Base-by-base conservation (phyloP, 257 asterid species). In the Solanum verrucosum region DNA sequence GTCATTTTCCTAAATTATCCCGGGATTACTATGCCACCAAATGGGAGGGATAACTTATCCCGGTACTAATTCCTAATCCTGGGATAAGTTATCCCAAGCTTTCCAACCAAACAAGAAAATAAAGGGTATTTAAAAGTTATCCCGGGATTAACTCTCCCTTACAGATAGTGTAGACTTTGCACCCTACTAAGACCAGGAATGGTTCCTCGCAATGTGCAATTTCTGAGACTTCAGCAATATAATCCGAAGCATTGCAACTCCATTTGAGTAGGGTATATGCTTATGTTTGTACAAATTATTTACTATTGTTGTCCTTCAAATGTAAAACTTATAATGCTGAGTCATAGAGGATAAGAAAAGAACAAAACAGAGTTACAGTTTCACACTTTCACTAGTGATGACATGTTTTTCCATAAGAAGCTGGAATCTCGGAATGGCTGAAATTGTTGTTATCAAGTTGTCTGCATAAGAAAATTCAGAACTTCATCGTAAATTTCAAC, bases 361-460 rank as follows among this genome's bases (percentile, higher is more conserved):
- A 3, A 42, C 14, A 42, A 10, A 42, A 42, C 14, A 42, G 49
- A 42, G 91, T 90, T 89, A 90, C 93, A 91, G 42, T 88, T 92
- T 92, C 29, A 90, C 93, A 91, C 35, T 88, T 92, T 92, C 29
- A 87, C 90, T 77, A 91, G 67, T 37, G 77, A 42, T 42, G 49
- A 42, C 49, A 42, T 42, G 5, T 42, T 42, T 42, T 42, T 38
- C 91, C 92, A 59, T 89, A 92, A 5, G 94, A 88, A 88, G 89
- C 88, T 73, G 94, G 94, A 88, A 92, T 90, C 49, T 90, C 87
- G 25, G 91, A 15, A 40, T 84, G 89, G 73, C 87, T 90, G 89
- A 92, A 92, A 87, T 91, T 84, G 88, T 92, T 92, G 92, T 91
- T 92, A 81, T 91, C 93, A 77, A 91, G 89, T 74, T 92, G 94